Evolutionary conservation across 2,329 filamentous ascomycete genomes (phyloP).

Genomic region (Colletotrichum cuscutae): DNA sequence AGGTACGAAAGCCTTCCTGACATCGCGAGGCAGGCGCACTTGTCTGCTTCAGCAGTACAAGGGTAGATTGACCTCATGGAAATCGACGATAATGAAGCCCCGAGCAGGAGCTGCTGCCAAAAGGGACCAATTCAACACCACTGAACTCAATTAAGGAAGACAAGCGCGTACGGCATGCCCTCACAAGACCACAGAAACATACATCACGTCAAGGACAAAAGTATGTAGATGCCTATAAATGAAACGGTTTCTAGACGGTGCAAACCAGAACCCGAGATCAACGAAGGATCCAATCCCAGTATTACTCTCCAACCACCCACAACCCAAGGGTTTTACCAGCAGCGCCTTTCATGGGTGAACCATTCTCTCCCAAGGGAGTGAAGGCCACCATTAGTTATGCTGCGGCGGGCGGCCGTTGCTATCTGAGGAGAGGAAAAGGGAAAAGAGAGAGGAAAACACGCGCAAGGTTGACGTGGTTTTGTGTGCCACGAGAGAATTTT

Average conservation of each 20-base stretch:
- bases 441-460: slow-evolving; percentile 13
- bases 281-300: slow-evolving; percentile 38
- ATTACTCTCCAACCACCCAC: slow-evolving; percentile 36
- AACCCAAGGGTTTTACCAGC: slow-evolving; percentile 35
- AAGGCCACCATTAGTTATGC: slow-evolving; percentile 34
- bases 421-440: slow-evolving; percentile 33
- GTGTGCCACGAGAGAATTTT: slow-evolving; percentile 18
- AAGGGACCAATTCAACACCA: too few relatives aligned
- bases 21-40: too few relatives aligned
- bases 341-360: slow-evolving; percentile 30
- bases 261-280: slow-evolving; percentile 36
- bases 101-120: too few relatives aligned
- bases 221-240: slow-evolving; percentile 38
- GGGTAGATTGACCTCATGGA: too few relatives aligned
- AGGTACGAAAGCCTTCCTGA: too few relatives aligned
- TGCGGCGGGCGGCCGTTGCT: slow-evolving; percentile 35
- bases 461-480: slow-evolving; percentile 8
- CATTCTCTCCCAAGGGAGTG: background rate
- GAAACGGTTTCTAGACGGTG: slow-evolving; percentile 36
- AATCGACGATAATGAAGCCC: too few relatives aligned
- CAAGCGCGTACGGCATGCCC: too few relatives aligned
- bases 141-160: too few relatives aligned
- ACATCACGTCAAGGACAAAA: slow-evolving; percentile 11
- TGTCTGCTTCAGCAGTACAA: too few relatives aligned
- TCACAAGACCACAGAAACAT: background rate